phyloP scores from a whole-genome alignment of 108 stramenopile species.

The Stephanodiscus triporus region DNA sequence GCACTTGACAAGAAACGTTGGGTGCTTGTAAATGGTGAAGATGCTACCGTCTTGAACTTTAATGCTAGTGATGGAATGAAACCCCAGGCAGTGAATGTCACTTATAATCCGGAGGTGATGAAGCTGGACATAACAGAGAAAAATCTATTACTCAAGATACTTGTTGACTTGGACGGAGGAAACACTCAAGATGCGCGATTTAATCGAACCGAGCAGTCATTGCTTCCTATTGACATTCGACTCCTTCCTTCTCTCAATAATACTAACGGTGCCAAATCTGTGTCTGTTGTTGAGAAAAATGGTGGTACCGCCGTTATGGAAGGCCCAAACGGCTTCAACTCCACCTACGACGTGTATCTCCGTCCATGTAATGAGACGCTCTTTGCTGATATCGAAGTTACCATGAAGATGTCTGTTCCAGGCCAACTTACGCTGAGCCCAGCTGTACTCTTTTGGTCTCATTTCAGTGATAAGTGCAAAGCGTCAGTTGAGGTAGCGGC shows the following conservation, averaged over 20 bases:
- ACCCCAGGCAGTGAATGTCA: slow-evolving; percentile 26
- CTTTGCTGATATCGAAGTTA: slow-evolving; percentile 12
- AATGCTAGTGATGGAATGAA: slow-evolving; percentile 3
- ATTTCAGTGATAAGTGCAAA: slow-evolving; percentile 20
- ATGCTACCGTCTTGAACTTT: slow-evolving; percentile 14
- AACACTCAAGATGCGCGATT: slow-evolving; percentile 33
- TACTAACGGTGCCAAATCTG: slow-evolving; percentile 34
- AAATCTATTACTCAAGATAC: slow-evolving; percentile 27
- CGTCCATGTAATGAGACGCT: slow-evolving; percentile 33
- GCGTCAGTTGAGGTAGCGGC: slow-evolving; percentile 26
- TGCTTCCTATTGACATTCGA: slow-evolving; percentile 26
- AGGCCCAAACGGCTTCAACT: slow-evolving; percentile 33
- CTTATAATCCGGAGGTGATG: slow-evolving; percentile 25
- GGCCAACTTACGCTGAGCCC: slow-evolving; percentile 10
- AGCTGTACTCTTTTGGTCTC: background rate
- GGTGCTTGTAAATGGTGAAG: slow-evolving; percentile 30
- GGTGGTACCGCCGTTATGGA: slow-evolving; percentile 35
- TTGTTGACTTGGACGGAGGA: slow-evolving; percentile 22
- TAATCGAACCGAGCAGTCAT: slow-evolving; percentile 16
- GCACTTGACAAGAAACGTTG: slow-evolving; percentile 23
- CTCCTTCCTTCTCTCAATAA: slow-evolving; percentile 20
- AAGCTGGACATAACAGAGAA: slow-evolving; percentile 33
- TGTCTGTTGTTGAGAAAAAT: slow-evolving; percentile 24
- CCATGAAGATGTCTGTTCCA: slow-evolving; percentile 14
- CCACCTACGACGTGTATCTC: slow-evolving; percentile 43